These are phyloP conservation scores for Chaetomium fimeti DNA, from an alignment of 495 filamentous ascomycete genomes.

Conservation along the genomic window DNA sequence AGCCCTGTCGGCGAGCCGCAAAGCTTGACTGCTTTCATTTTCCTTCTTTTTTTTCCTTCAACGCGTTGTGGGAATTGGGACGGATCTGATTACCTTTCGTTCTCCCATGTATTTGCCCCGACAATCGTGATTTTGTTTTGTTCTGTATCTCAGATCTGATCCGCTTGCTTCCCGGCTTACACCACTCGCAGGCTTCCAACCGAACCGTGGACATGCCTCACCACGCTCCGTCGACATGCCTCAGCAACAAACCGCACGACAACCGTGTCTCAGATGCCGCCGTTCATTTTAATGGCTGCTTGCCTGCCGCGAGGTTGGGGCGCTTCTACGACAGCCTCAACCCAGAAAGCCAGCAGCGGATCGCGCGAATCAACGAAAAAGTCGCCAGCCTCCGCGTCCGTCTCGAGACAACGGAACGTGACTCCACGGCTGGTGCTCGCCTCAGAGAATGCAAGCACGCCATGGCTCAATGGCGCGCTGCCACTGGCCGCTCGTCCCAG, in stretches of 20 bases:
- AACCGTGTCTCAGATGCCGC: slow-evolving; percentile 28
- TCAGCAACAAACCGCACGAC: slow-evolving; percentile 30
- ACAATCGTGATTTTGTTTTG: background rate
- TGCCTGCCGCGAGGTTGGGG: slow-evolving; percentile 22
- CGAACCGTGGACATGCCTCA: background rate
- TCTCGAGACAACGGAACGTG: slow-evolving; percentile 25
- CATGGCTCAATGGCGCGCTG: slow-evolving; percentile 23
- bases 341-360: slow-evolving; percentile 26
- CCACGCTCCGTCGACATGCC: slow-evolving; percentile 26
- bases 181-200: too few relatives aligned
- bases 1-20: slow-evolving; percentile 4
- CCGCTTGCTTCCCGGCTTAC: too few relatives aligned
- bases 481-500: slow-evolving; percentile 16
- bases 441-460: slow-evolving; percentile 27
- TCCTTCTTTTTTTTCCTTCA: background rate
- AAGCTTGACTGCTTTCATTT: background rate
- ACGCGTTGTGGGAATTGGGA: background rate
- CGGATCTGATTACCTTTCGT: background rate
- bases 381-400: slow-evolving; percentile 23
- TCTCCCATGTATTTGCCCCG: background rate
- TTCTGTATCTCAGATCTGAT: background rate
- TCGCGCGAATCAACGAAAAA: slow-evolving; percentile 24
- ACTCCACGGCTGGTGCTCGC: slow-evolving; percentile 22
- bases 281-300: slow-evolving; percentile 34
- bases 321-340: slow-evolving; percentile 29